Base-by-base conservation (phyloP, 2,329 filamentous ascomycete genomes). In the Arachnopeziza araneosa region DNA sequence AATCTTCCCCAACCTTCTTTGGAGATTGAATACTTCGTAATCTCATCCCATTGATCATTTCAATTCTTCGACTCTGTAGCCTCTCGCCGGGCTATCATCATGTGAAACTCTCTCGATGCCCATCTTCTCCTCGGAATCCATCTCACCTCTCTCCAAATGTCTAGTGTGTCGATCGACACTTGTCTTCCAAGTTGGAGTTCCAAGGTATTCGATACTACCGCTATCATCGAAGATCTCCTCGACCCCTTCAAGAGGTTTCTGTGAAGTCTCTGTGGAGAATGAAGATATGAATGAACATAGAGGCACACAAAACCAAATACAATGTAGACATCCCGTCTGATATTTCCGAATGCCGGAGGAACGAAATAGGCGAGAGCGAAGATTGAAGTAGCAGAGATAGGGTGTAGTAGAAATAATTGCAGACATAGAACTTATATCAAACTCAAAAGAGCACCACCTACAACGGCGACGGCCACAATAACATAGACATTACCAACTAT, bases 241-340 rank as follows among this genome's bases (percentile, higher is more conserved):
- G 1, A 81, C 77, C 63, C 83, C 81, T 63, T 84, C 81, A 1
- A 84, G 75, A 0, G 79, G 79, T 73, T 82, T 83, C 56, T 80
- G 79, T 24, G 77, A 76, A 0, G 81, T 85, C 70, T 85, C 82
- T 0, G 82, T 82, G 72, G 84, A 85, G 54, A 79, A 85, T 83
- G 69, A 79, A 79, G 26, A 78, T 76, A 65, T 83, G 79, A 56
- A 79, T 67, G 58, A 80, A 79, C 72, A 80, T 80, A 48, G 71
- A 65, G n/a, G 74, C 73, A 65, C 79, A 80, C 70, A 82, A 81
- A n/a, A 80, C 75, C 80, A 58, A 83, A 83, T 21, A 82, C 68
- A 58, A 80, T 74, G 65, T 83, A 83, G 0, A 78, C 77, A 69
- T 77, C 72, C 81, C 81, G 84, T 52, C 75, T 73, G 30, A 80